Evolutionary conservation across 305 asterid genomes (phyloP).

Genomic region (Fraxinus nigra): DNA sequence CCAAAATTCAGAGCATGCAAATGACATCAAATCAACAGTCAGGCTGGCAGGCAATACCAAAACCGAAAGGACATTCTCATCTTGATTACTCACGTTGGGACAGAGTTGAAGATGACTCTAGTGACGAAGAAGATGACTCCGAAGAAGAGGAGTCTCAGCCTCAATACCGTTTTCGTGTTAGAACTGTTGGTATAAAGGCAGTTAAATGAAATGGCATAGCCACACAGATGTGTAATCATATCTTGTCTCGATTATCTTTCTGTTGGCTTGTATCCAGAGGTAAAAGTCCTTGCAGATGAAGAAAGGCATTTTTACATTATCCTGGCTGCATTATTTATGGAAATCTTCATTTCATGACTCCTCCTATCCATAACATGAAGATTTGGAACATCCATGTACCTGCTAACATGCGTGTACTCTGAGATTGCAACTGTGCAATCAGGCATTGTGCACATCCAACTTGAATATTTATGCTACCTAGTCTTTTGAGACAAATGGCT

Average conservation of each 20-base stretch:
- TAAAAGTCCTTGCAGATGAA: background rate
- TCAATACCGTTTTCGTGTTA: slow-evolving; percentile 66
- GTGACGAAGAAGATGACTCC: slow-evolving; percentile 62
- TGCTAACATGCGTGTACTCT: background rate
- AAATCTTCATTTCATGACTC: too few species aligned
- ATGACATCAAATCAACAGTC: slow-evolving; percentile 36
- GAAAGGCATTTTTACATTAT: background rate
- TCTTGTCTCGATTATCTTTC: background rate
- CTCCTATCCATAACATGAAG: too few species aligned
- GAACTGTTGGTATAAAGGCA: slow-evolving; percentile 40
- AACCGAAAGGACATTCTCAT: slow-evolving; percentile 89
- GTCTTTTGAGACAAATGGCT: background rate
- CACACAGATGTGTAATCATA: background rate
- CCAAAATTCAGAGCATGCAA: slow-evolving; percentile 27
- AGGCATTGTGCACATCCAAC: background rate
- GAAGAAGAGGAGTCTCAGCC: slow-evolving; percentile 63
- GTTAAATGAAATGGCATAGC: slow-evolving; percentile 29
- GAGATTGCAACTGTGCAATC: background rate
- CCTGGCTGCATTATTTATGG: background rate
- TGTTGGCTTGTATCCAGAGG: background rate
- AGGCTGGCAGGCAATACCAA: slow-evolving; percentile 71
- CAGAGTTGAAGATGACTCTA: slow-evolving; percentile 73
- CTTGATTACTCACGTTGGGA: slow-evolving; percentile 98
- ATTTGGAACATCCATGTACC: too few species aligned
- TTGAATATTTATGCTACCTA: background rate